These are phyloP conservation scores for Penicillium thymicola DNA, from an alignment of 2,329 filamentous ascomycete genomes.

Conservation along the genomic window DNA sequence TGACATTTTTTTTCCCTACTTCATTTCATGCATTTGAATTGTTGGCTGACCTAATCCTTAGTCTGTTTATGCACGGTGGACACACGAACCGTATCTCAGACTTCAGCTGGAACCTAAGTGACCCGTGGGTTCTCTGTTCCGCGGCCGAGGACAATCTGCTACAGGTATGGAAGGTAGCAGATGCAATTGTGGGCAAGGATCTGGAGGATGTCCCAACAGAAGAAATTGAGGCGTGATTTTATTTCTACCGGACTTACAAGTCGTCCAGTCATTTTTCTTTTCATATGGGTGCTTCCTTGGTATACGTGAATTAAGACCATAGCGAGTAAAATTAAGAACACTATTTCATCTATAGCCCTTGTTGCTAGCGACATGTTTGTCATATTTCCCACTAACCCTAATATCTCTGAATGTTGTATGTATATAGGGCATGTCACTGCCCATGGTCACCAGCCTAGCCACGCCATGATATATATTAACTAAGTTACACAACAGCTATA, in stretches of 20 bases:
- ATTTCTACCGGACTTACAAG: background rate
- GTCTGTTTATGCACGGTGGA: slow-evolving; percentile 96
- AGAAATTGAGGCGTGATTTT: slow-evolving; percentile 61
- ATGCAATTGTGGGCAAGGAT: slow-evolving; percentile 76
- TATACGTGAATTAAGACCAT: background rate
- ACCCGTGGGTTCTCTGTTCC: slow-evolving; percentile 93
- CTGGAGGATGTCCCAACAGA: slow-evolving; percentile 71
- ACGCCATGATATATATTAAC: background rate
- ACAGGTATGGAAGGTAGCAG: slow-evolving; percentile 88
- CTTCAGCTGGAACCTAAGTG: slow-evolving; percentile 96
- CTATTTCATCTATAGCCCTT: background rate
- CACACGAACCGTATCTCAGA: slow-evolving; percentile 96
- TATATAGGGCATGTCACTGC: background rate
- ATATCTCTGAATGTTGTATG: too few species aligned
- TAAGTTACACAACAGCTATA: background rate
- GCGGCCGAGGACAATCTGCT: slow-evolving; percentile 96
- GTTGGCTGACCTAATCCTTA: slow-evolving; percentile 33
- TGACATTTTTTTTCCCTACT: slow-evolving; percentile 19
- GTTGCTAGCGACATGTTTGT: background rate
- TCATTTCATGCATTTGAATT: background rate
- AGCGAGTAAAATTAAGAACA: background rate
- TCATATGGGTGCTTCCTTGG: background rate
- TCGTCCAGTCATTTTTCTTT: background rate
- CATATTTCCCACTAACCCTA: background rate
- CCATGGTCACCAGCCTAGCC: too few species aligned